Conservation (phyloP, 352 stramenopile genomes). For the Thalassiosira exigua region DNA sequence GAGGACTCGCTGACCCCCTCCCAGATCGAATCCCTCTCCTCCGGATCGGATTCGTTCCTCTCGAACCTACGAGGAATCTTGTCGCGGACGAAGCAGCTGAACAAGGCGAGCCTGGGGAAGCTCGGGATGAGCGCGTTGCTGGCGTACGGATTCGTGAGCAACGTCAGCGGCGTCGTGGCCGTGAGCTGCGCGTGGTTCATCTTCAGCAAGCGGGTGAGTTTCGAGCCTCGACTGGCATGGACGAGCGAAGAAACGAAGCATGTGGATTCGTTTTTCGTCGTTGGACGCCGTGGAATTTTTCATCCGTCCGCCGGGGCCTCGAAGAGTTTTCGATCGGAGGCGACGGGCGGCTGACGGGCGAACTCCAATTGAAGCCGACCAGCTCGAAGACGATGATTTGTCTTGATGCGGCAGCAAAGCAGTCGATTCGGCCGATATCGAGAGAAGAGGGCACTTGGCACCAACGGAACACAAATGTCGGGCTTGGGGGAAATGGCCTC, state of each 20-base stretch:
- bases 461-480: no score
- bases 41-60: constrained; percentile 1
- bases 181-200: constrained; percentile 78
- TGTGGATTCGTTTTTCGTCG: constrained; percentile 1
- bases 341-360: no score
- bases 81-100: constrained; percentile 17
- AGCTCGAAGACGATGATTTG: no score
- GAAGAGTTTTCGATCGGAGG: no score
- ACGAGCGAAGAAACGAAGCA: no score
- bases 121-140: constrained; percentile 70
- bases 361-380: no score
- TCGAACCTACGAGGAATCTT: constrained; percentile 23
- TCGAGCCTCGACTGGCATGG: constrained; percentile 25
- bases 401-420: no score
- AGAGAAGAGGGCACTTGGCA: no score
- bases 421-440: no score
- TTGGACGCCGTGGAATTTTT: not conserved
- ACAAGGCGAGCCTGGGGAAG: constrained; percentile 64
- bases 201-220: constrained; percentile 72
- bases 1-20: constrained; percentile 15
- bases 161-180: constrained; percentile 67
- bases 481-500: no score
- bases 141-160: constrained; percentile 81
- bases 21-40: constrained; percentile 19
- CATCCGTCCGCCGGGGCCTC: no score